These are phyloP conservation scores for Debaryomycetaceae sp. DNA, from an alignment of 1,139 yeast genomes.

Conservation along the genomic window DNA sequence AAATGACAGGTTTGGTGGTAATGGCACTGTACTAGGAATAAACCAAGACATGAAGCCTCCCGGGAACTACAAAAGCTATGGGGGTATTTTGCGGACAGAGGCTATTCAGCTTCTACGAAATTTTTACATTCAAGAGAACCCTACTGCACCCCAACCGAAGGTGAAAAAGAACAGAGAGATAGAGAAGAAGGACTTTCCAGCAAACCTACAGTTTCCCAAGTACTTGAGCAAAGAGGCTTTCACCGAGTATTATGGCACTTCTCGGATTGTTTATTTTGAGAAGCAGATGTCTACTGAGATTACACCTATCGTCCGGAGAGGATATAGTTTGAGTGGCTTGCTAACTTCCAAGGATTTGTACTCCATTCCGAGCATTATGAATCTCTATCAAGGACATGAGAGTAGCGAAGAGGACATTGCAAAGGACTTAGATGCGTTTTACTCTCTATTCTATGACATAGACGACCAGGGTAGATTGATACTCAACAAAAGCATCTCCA, in stretches of 20 bases:
- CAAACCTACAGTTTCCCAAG: constrained; percentile 19
- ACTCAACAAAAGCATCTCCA: constrained; percentile 17
- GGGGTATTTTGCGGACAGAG: constrained; percentile 78
- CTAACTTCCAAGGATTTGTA: constrained; percentile 14
- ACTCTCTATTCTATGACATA: constrained; percentile 29
- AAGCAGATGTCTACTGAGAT: constrained; percentile 19
- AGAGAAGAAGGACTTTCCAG: constrained; percentile 63
- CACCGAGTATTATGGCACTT: constrained; percentile 22
- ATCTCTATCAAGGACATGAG: constrained; percentile 2
- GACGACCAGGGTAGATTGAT: constrained; percentile 22
- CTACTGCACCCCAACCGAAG: constrained; percentile 78
- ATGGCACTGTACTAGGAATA: constrained; percentile 76
- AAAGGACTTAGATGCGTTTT: constrained; percentile 23
- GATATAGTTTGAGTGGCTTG: constrained; percentile 24
- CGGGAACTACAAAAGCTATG: constrained; percentile 54
- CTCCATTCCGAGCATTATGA: constrained; percentile 18
- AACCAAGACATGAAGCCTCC: constrained; percentile 46
- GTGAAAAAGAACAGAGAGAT: constrained; percentile 72
- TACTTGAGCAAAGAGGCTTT: constrained; percentile 24
- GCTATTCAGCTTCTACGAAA: constrained; percentile 76
- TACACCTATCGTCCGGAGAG: constrained; percentile 25
- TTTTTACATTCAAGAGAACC: constrained; percentile 83
- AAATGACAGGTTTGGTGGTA: constrained; percentile 94
- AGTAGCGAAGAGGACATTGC: not conserved
- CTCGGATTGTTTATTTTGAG: constrained; percentile 14